Evolutionary conservation across 2,329 filamentous ascomycete species (phyloP), one percentile per base, ranked within the genome.

Genomic region (Clarireedia paspali): DNA sequence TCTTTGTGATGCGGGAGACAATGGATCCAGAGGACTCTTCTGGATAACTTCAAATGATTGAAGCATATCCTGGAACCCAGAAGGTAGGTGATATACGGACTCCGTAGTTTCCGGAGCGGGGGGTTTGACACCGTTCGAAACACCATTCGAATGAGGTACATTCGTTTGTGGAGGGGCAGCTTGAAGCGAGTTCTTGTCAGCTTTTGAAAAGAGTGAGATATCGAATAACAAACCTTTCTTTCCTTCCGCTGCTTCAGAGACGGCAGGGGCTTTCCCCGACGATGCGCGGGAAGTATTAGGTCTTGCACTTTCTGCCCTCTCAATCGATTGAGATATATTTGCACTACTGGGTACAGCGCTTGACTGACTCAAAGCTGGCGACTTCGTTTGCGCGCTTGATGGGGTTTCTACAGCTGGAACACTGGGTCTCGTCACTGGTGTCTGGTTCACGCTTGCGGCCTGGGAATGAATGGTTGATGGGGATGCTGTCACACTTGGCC

Each of bases 81-180:
- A 83, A 4, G 94, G 94, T 39, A 99, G 81, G 70, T 97, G 91
- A 71, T 92, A 99, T 64, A 96, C 87, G 12, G 88, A 94, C 72
- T 96, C 89, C 58, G 80, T 66, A 44, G 73, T 71, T 53, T 68
- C 64, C 30, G 58, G 47, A n/a, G 60, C 48, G 26, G 57, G 47
- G 42, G 47, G 72, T 66, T 77, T 80, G 66, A 76, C 70, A 12
- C 78, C 79, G 62, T 83, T 83, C 12, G 74, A 64, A 46, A 73
- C 66, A 49, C 80, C 76, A 68, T 83, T 84, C 3, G 76, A 69
- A 64, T 77, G 75, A 27, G 23, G 15, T 14, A 23, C 44, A 6
- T 55, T 55, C 30, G 73, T 64, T 44, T 61, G 44, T 50, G 57
- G 17, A n/a, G 34, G 55, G 39, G 27, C 45, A 48, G 27, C 49